Evolutionary conservation across 1,139 yeast genomes (phyloP), one percentile per base, ranked within the genome.

Genomic region (Waltiozyma sp.): DNA sequence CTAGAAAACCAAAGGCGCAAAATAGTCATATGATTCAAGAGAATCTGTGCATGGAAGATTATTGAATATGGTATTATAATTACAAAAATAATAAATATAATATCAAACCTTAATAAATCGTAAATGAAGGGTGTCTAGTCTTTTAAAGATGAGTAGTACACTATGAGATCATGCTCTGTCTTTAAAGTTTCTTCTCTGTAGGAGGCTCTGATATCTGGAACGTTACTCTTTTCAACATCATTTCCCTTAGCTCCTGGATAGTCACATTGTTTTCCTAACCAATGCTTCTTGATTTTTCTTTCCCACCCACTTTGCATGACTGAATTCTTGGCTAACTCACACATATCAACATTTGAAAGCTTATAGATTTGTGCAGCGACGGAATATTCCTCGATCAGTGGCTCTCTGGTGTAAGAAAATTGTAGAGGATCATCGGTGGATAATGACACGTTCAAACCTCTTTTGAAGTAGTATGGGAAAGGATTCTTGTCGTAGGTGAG

Each of bases 321-420:
- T 1, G 97, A 88, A 60, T 80, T 80, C 49, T 78, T 71, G 0
- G 89, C 89, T 48, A 82, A 60, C 61, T 91, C 99, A 61, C 97
- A 91, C 94, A 93, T 86, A 63, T 91, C 98, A 19, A 89, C 97
- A 45, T 88, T 79, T 0, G 95, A 85, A 38, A 91, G 70, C 59
- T 91, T 88, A 70, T 89, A 91, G 53, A 91, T 91, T 63, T 91
- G 97, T 0, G 96, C 96, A 4, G 98, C 98, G 31, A 91, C 96
- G 2, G 96, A 85, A 61, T 89, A 91, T 62, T 91, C 98, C 62
- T 91, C 98, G 54, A 91, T 91, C 55, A 91, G 71, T n/a, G 99
- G 97, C 57, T 91, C 98, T 54, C 94, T 80, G 23, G 99, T 91
- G 65, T 88, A 91, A 1, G 96, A 85, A 57, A 91, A 91, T 63